These are phyloP conservation scores for Vachellia pachyceras DNA, from an alignment of 306 rosid genomes.

Conservation along the genomic window DNA sequence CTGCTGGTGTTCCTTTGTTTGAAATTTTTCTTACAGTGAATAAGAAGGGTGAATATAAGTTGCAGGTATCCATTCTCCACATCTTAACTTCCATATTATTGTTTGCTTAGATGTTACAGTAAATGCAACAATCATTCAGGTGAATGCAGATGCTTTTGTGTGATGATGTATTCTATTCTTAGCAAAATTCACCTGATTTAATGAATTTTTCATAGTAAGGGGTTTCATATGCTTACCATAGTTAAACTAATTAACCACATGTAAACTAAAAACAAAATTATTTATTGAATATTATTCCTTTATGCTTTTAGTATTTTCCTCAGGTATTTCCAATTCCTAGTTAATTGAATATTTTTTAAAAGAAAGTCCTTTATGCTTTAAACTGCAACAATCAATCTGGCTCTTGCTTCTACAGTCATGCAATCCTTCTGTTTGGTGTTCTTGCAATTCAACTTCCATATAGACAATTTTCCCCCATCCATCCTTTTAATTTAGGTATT, in stretches of 20 bases:
- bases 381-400: neutral
- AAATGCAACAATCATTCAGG: constrained; percentile 7
- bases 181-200: neutral
- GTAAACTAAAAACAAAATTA: constrained; percentile 2
- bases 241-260: neutral
- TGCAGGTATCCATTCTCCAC: constrained; percentile 66
- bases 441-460: neutral
- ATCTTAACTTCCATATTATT: constrained; percentile 10
- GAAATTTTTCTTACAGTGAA: constrained; percentile 76
- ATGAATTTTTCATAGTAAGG: neutral
- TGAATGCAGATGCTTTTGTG: neutral
- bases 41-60: constrained; percentile 75
- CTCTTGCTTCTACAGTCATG: constrained; percentile 1
- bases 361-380: neutral
- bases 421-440: neutral
- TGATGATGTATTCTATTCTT: neutral
- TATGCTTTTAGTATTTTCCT: neutral
- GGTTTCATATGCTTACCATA: neutral
- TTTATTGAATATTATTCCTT: neutral
- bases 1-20: constrained; percentile 88
- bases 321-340: neutral
- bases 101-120: constrained; percentile 25
- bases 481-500: neutral
- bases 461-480: neutral
- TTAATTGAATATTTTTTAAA: neutral